Evolutionary conservation across 2,329 filamentous ascomycete species (phyloP).

Genomic region (Plenodomus tracheiphilus): DNA sequence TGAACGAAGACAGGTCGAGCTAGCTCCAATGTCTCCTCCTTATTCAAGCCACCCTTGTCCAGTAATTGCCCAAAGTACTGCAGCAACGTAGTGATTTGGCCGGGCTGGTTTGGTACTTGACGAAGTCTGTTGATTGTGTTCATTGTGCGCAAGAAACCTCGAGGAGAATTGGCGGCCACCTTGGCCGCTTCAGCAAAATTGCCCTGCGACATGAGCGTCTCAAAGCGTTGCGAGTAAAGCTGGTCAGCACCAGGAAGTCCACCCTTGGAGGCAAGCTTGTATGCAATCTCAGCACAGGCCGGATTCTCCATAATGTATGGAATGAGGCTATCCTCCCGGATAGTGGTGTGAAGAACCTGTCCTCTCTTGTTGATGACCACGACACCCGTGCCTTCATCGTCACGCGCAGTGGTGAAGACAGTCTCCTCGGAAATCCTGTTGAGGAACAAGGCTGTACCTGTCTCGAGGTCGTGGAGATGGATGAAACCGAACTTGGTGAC

Average conservation of each 20-base stretch:
- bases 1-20: constrained; percentile 90
- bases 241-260: constrained; percentile 93
- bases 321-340: constrained; percentile 89
- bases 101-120: constrained; percentile 75
- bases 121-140: constrained; percentile 98
- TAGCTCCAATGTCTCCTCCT: constrained; percentile 90
- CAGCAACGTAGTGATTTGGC: constrained; percentile 89
- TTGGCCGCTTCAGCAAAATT: constrained; percentile 90
- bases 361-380: constrained; percentile 97
- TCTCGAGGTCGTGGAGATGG: constrained; percentile 96
- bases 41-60: constrained; percentile 91
- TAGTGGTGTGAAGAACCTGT: constrained; percentile 89
- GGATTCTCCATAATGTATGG: constrained; percentile 96
- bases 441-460: constrained; percentile 96
- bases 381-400: constrained; percentile 82
- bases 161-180: constrained; percentile 93
- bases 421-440: constrained; percentile 99
- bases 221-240: constrained; percentile 90
- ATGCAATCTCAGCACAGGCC: constrained; percentile 87
- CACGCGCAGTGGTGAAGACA: constrained; percentile 90
- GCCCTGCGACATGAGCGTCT: constrained; percentile 77
- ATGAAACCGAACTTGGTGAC: constrained; percentile 99
- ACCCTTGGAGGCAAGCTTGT: constrained; percentile 93
- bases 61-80: constrained; percentile 98
- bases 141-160: constrained; percentile 89